phyloP scores from a whole-genome alignment of 2,329 filamentous ascomycete species.

The Calonectria naviculata region DNA sequence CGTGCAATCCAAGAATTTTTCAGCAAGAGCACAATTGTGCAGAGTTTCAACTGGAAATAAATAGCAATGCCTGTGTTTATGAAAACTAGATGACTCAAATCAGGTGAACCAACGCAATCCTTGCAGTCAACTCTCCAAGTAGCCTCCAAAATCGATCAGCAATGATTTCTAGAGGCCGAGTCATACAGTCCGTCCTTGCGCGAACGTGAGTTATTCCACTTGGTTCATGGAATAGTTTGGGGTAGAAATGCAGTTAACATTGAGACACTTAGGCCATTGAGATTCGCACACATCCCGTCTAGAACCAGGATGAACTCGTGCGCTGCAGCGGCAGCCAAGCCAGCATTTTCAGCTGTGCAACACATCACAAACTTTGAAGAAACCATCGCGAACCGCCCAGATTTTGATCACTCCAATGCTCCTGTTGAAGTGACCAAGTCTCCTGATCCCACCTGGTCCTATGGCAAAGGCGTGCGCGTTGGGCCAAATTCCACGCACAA shows the following conservation, averaged over 20 bases:
- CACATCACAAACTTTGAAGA: constrained; percentile 34
- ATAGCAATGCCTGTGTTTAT: too few relatives aligned
- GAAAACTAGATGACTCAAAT: too few relatives aligned
- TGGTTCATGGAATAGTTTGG: rapidly evolving
- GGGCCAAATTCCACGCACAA: neutral
- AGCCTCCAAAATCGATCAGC: neutral
- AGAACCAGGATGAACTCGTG: neutral
- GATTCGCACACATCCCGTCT: neutral
- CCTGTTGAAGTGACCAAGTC: constrained; percentile 42
- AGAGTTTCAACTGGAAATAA: neutral
- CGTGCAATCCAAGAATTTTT: too few relatives aligned
- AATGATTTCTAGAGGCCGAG: neutral
- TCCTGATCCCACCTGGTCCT: constrained; percentile 60
- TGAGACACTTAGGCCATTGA: neutral
- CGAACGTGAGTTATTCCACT: neutral
- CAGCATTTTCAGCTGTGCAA: constrained; percentile 36
- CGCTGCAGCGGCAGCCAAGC: neutral
- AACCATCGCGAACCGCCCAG: constrained; percentile 33
- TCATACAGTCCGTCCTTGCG: neutral
- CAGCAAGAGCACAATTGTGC: neutral
- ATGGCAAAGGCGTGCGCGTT: constrained; percentile 48
- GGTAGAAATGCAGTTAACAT: neutral
- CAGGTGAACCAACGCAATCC: too few relatives aligned
- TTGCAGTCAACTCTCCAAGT: too few relatives aligned
- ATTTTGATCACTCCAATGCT: constrained; percentile 35